These are phyloP conservation scores for Epichloe baconii DNA, from an alignment of 2,329 filamentous ascomycete species.

Conservation along the genomic window DNA sequence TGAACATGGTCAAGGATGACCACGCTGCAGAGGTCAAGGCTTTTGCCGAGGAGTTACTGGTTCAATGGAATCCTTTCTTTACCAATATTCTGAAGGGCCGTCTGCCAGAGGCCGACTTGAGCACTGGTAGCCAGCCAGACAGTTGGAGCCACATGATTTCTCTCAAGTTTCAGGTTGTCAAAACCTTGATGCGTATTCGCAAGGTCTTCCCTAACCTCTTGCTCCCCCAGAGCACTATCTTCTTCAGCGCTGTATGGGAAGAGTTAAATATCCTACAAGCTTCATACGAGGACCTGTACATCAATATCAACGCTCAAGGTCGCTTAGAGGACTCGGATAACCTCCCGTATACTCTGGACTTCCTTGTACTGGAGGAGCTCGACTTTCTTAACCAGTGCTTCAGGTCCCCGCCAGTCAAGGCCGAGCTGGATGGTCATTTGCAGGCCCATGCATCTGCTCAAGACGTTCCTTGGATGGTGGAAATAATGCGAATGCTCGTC, in stretches of 20 bases:
- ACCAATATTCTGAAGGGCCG: slow-evolving; percentile 61
- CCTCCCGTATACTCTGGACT: slow-evolving; percentile 89
- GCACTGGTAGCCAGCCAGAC: slow-evolving; percentile 40
- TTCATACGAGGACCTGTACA: slow-evolving; percentile 71
- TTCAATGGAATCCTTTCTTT: slow-evolving; percentile 84
- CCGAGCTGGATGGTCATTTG: slow-evolving; percentile 76
- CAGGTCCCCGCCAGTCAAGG: slow-evolving; percentile 74
- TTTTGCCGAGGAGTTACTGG: slow-evolving; percentile 78
- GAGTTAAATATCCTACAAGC: slow-evolving; percentile 64
- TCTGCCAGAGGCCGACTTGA: slow-evolving; percentile 50
- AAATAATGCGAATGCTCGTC: slow-evolving; percentile 75
- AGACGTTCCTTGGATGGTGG: slow-evolving; percentile 66
- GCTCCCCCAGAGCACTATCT: slow-evolving; percentile 63
- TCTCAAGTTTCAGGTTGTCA: slow-evolving; percentile 87
- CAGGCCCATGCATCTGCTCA: slow-evolving; percentile 43
- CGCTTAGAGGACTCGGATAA: slow-evolving; percentile 80
- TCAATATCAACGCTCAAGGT: slow-evolving; percentile 73
- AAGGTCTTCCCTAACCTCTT: slow-evolving; percentile 71
- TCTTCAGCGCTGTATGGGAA: slow-evolving; percentile 83
- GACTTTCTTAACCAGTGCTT: slow-evolving; percentile 91
- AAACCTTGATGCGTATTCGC: slow-evolving; percentile 82
- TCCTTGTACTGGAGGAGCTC: slow-evolving; percentile 83
- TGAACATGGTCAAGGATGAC: slow-evolving; percentile 94
- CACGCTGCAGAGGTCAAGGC: slow-evolving; percentile 74
- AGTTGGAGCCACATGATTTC: slow-evolving; percentile 71